A percentile compares a stretch with the other conserved stretches of the same genome.
These are phyloP conservation scores for Curvularia sp. DNA, from an alignment of 2,329 filamentous ascomycete species.

Conservation along the genomic window DNA sequence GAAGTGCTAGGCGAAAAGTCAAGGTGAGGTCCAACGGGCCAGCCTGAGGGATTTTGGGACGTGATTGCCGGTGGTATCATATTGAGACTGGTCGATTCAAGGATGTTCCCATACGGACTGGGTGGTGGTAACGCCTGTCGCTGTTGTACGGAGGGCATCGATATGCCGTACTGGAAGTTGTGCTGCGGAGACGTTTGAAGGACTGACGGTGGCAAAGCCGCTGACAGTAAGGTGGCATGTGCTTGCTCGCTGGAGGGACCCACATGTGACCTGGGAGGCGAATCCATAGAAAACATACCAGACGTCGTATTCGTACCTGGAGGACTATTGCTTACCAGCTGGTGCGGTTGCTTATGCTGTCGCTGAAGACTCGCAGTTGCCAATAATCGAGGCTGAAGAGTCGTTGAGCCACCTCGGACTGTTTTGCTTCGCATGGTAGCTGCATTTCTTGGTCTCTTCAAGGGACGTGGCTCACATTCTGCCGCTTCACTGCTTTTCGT, in stretches of 20 bases:
- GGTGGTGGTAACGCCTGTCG: constrained; percentile 17
- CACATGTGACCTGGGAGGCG: neutral
- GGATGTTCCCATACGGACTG: constrained; percentile 3
- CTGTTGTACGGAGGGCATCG: constrained; percentile 2
- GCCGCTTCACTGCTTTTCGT: constrained; percentile 21
- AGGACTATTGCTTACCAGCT: constrained; percentile 6
- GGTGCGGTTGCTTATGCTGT: neutral
- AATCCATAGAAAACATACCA: neutral
- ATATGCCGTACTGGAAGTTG: constrained; percentile 12
- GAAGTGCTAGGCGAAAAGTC: neutral
- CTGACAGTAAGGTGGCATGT: constrained; percentile 6
- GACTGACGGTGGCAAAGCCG: neutral
- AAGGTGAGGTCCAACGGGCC: constrained; percentile 8
- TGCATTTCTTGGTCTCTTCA: constrained; percentile 18
- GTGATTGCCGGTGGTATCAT: neutral
- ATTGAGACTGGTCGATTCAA: constrained; percentile 3
- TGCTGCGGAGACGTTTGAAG: neutral
- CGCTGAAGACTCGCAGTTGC: constrained; percentile 19
- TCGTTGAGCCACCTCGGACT: constrained; percentile 13
- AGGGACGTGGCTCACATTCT: constrained; percentile 6
- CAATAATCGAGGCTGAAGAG: constrained; percentile 10
- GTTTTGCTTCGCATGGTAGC: constrained; percentile 9
- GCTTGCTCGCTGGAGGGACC: constrained; percentile 7
- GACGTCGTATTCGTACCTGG: neutral
- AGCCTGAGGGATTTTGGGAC: neutral